Percentiles rank a stretch among this genome's conserved stretches.
Evolutionary conservation across 306 rosid species (phyloP).

Genomic region (Fragaria nilgerrensis): DNA sequence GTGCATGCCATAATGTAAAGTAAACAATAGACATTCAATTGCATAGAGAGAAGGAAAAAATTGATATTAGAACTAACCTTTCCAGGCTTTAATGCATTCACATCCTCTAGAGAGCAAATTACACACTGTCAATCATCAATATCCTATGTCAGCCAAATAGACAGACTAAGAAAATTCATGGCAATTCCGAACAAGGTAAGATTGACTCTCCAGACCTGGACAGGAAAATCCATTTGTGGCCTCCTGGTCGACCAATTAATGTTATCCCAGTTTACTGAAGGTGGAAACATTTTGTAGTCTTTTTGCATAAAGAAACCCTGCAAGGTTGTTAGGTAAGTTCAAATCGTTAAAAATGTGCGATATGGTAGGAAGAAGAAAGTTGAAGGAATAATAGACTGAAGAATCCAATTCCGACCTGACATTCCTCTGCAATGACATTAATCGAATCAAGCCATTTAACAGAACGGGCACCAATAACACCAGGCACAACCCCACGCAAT

Average conservation of each 20-base stretch:
- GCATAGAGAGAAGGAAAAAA: conserved; percentile 6
- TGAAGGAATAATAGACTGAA: conserved; percentile 7
- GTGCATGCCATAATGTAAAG: neutral
- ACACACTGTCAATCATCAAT: conserved; percentile 67
- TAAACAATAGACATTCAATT: neutral
- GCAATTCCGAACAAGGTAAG: neutral
- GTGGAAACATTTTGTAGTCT: conserved; percentile 99
- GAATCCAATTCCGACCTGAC: conserved; percentile 63
- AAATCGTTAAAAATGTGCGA: conserved; percentile 3
- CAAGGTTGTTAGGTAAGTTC: conserved; percentile 17
- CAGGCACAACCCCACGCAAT: conserved; percentile 82
- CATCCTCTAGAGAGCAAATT: conserved; percentile 88
- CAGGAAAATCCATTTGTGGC: conserved; percentile 97
- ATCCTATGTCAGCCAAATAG: neutral
- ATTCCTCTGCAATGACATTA: conserved; percentile 63
- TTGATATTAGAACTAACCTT: conserved; percentile 57
- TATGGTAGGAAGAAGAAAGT: neutral
- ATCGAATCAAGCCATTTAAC: conserved; percentile 93
- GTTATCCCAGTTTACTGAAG: conserved; percentile 89
- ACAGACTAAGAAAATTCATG: neutral
- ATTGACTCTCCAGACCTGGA: conserved; percentile 58
- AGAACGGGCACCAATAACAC: conserved; percentile 97
- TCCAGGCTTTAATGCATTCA: conserved; percentile 69
- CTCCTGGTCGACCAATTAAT: conserved; percentile 82
- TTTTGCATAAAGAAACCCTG: conserved; percentile 99